phyloP scores from a whole-genome alignment of 257 asterid genomes.

The Solanum bulbocastanum region DNA sequence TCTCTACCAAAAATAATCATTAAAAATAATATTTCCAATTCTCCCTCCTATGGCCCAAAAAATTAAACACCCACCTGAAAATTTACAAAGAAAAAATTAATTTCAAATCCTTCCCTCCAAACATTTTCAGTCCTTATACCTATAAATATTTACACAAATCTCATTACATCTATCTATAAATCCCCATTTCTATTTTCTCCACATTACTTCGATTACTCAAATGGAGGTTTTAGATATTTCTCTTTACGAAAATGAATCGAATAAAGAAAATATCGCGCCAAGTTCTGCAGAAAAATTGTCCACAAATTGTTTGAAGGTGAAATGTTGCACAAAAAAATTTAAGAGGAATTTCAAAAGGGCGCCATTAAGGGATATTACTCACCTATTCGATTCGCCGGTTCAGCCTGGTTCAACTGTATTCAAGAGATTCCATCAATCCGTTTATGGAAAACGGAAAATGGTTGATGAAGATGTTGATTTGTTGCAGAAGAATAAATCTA shows the following conservation, averaged over 20 bases:
- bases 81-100: background rate
- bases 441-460: slow-evolving; percentile 16
- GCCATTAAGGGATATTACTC: slow-evolving; percentile 44
- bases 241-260: background rate
- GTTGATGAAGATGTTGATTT: slow-evolving; percentile 2
- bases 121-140: background rate
- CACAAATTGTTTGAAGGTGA: background rate
- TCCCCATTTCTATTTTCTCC: background rate
- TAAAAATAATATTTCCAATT: background rate
- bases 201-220: background rate
- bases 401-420: background rate
- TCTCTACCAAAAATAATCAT: background rate
- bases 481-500: slow-evolving; percentile 9
- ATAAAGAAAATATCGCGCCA: slow-evolving; percentile 40
- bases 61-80: background rate
- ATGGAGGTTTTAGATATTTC: background rate
- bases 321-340: background rate
- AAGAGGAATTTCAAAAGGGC: slow-evolving; percentile 10
- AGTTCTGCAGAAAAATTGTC: background rate
- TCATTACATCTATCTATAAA: background rate
- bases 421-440: background rate
- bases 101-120: slow-evolving; percentile 19
- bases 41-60: background rate
- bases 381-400: background rate
- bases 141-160: background rate